Evolutionary conservation across 225 moss, liverwort and hornwort genomes (phyloP), one percentile per base, ranked within the genome.

Genomic region (Marchantia paleacea): DNA sequence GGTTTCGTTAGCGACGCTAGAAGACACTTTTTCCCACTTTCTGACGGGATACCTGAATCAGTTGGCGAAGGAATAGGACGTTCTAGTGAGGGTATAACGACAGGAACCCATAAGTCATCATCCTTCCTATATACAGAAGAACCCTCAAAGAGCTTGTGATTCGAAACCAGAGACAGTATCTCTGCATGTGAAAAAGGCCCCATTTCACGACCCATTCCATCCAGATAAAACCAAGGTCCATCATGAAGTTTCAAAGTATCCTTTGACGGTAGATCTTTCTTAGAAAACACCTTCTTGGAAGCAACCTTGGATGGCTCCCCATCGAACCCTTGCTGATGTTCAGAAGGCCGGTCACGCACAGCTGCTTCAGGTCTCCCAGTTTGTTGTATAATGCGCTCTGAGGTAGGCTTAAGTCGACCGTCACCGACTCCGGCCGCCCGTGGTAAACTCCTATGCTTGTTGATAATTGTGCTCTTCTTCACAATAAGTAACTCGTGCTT

Each of bases 51-150:
- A 28, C 9, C 28, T 7, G 30, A 8, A 8, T 72, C 58, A 52
- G 22, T 20, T 1, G 22, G n/a, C 15, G 13, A 30, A 30, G 47
- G 7, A 14, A 14, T 60, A 26, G 25, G 25, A 25, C 30, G 61
- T 3, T 69, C 7, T 55, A 30, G 4, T 20, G 69, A 71, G 50
- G 50, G 20, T 15, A 19, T 60, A n/a, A 9, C 80, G 19, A 92
- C 88, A n/a, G 91, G 90, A 55, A 90, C 84, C 94, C 92, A 94
- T 69, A 86, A 73, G 76, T 92, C 90, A 84, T 92, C 92, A 69
- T 77, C 83, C 82, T 94, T 94, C 84, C 94, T 89, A 50, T 87
- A 91, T 55, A 94, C 84, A 81, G 90, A 90, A 52, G 89, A 88
- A 69, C 91, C 90, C 78, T 88, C 84, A 75, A 86, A 83, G 54